Base-by-base conservation (phyloP, 345 rosid genomes). In the Hevea brasiliensis region DNA sequence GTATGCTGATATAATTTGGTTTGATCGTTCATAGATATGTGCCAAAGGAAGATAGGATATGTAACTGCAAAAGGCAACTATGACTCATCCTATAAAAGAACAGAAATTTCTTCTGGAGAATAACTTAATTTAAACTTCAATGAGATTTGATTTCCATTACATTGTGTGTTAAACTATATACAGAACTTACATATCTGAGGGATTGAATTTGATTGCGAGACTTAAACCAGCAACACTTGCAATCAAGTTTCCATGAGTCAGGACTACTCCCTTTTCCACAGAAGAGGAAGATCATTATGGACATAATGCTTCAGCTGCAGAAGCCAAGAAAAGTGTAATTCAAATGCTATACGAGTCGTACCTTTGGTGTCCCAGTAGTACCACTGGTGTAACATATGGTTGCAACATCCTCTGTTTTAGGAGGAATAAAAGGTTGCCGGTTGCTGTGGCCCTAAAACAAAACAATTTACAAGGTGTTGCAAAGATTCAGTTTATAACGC, bases 361-460 rank as follows among this genome's bases (percentile, higher is more conserved):
- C 82, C 79, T 79, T 79, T 58, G 82, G 82, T 42, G 68, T 74
- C 47, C 82, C 79, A n/a, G 82, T 79, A 11, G 82, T 79, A 70
- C 82, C 82, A 65, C 82, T 74, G 50, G 82, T 79, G 72, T 79
- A 79, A 67, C 82, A 74, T 74, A 79, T 79, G 21, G 82, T 79
- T 20, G 82, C 82, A 26, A 67, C 67, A 44, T 79, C 82, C 67
- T 74, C 75, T 58, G 79, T 63, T 66, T 79, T 74, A 51, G 82
- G 82, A 21, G 76, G 72, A 7, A 10, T 40, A 57, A 79, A 79
- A 37, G 79, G 72, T 40, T 70, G 82, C 32, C 55, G 63, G 65
- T 41, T 74, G 51, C 76, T 74, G 68, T 70, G 8, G 54, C 79
- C 98, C 97, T 84, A 87, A 37, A 67, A 68, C 23, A 68, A 51